These are phyloP conservation scores for Dendrobium chrysotoxum DNA, from an alignment of 106 monocot genomes.

Conservation along the genomic window DNA sequence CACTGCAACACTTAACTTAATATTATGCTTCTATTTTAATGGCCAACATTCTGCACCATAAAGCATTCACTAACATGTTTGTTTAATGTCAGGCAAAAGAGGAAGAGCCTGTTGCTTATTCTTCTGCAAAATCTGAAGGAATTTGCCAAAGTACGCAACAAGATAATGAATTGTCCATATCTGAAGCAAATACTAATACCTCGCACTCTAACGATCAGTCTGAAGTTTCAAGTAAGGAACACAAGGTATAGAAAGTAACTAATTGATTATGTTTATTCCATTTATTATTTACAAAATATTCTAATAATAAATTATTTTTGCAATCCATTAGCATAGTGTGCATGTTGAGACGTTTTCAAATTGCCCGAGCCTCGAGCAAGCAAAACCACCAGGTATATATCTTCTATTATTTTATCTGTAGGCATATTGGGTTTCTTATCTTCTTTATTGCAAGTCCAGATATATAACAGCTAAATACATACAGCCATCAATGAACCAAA, in stretches of 20 bases:
- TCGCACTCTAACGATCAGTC: too few species aligned
- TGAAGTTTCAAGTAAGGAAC: background rate
- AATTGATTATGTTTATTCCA: background rate
- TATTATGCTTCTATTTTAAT: too few species aligned
- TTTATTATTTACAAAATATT: background rate
- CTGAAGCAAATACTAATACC: background rate
- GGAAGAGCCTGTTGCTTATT: background rate
- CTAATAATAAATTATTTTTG: conserved; percentile 1
- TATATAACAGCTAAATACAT: background rate
- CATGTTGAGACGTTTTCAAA: conserved; percentile 6
- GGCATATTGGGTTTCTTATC: background rate
- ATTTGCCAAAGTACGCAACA: background rate
- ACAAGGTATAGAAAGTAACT: background rate
- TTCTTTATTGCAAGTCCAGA: background rate
- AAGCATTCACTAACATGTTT: background rate
- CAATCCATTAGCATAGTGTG: conserved; percentile 8
- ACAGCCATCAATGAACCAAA: background rate
- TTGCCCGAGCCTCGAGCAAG: conserved; percentile 3
- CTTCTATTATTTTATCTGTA: background rate
- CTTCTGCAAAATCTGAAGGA: conserved; percentile 10
- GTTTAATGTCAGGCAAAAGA: conserved; percentile 4
- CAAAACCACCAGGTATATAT: conserved; percentile 25
- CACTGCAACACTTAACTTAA: too few species aligned
- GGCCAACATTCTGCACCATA: too few species aligned
- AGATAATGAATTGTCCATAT: background rate